phyloP scores from a whole-genome alignment of 2,329 filamentous ascomycete species.

The Magnaporthiopsis poae region DNA sequence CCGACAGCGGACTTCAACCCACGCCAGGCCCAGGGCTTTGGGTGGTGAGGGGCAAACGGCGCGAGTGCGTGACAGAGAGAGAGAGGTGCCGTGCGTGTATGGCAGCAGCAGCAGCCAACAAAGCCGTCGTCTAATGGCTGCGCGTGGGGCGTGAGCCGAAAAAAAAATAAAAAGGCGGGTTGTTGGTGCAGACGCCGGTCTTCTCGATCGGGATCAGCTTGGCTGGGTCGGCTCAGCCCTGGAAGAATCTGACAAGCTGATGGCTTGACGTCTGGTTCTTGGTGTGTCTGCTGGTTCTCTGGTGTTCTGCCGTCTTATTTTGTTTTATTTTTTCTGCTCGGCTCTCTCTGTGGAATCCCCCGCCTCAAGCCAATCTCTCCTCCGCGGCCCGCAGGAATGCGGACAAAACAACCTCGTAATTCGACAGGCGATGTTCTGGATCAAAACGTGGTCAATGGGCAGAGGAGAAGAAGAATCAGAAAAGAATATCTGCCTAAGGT shows the following conservation, averaged over 20 bases:
- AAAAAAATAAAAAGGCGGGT: background rate
- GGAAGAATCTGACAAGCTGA: background rate
- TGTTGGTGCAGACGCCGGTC: background rate
- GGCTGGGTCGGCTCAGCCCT: background rate
- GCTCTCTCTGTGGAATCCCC: background rate
- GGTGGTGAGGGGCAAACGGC: background rate
- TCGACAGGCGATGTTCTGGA: background rate
- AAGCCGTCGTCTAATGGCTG: background rate
- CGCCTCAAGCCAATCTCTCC: background rate
- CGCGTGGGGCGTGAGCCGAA: background rate
- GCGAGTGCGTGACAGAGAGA: too few relatives aligned
- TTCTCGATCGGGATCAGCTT: background rate
- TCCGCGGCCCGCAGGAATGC: background rate
- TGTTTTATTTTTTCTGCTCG: background rate
- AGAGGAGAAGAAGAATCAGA: background rate
- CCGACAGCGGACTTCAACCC: background rate
- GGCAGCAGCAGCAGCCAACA: too few relatives aligned
- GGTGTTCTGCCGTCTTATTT: background rate
- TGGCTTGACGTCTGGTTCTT: too few relatives aligned
- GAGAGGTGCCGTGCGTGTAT: too few relatives aligned
- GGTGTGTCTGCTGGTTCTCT: background rate
- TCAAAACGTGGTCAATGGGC: background rate
- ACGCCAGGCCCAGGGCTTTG: background rate
- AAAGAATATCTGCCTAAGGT: background rate
- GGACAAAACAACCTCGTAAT: background rate